A percentile compares a stretch with the other conserved stretches of the same genome.
These are phyloP conservation scores for Coffea humblotiana DNA, from an alignment of 305 asterid species.

Conservation along the genomic window DNA sequence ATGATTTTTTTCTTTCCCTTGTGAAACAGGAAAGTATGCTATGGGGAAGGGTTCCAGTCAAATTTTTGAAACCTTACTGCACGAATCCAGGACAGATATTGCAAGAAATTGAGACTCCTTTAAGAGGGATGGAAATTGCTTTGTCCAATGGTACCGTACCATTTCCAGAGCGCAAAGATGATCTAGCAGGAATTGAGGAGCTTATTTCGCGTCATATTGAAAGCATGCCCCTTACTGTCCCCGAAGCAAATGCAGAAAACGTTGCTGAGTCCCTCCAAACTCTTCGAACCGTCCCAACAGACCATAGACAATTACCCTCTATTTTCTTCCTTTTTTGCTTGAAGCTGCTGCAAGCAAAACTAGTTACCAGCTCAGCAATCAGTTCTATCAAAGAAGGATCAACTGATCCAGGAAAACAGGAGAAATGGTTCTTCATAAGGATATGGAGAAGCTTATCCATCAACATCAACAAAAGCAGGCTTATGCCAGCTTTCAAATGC, in stretches of 20 bases:
- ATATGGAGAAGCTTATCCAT: slow-evolving; percentile 24
- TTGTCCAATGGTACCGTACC: slow-evolving; percentile 2
- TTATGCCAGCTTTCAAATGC: slow-evolving; percentile 52
- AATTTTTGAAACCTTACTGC: slow-evolving; percentile 22
- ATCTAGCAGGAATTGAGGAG: slow-evolving; percentile 22
- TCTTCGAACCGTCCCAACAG: slow-evolving; percentile 33
- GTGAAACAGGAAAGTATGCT: slow-evolving; percentile 54
- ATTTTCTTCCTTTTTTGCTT: slow-evolving; percentile 67
- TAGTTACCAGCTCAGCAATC: slow-evolving; percentile 12
- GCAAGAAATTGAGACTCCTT: slow-evolving; percentile 45
- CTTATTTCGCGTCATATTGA: slow-evolving; percentile 44
- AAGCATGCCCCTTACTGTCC: slow-evolving; percentile 35
- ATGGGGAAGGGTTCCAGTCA: slow-evolving; percentile 64
- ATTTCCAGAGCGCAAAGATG: not conserved
- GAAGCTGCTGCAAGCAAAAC: slow-evolving; percentile 46
- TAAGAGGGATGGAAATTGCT: slow-evolving; percentile 70
- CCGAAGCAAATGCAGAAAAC: slow-evolving; percentile 33
- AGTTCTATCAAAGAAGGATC: slow-evolving; percentile 20
- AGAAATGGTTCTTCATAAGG: slow-evolving; percentile 26
- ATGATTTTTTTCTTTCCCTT: not conserved
- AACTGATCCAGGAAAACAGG: slow-evolving; percentile 20
- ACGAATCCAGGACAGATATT: slow-evolving; percentile 35
- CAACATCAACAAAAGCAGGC: slow-evolving; percentile 35
- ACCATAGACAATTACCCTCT: slow-evolving; percentile 46
- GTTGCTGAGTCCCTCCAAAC: slow-evolving; percentile 38